These are phyloP conservation scores for Mortierella alpina DNA, from an alignment of 192 early-diverging fungal species.

Conservation along the genomic window DNA sequence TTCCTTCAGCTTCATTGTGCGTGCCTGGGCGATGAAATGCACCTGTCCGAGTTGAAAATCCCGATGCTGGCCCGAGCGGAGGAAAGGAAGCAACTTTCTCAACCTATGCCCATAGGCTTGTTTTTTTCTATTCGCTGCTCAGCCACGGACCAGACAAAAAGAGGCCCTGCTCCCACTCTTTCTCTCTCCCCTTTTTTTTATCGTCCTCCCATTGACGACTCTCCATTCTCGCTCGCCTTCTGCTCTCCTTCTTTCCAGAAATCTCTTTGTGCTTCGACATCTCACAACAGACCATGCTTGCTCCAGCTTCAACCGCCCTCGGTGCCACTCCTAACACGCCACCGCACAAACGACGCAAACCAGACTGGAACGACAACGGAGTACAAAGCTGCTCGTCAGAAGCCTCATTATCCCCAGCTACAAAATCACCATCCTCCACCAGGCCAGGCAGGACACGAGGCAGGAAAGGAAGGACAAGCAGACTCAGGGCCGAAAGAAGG, in stretches of 20 bases:
- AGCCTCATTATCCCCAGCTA: background rate
- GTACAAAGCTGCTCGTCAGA: background rate
- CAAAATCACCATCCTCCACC: background rate
- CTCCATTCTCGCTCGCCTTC: background rate
- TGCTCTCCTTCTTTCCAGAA: background rate
- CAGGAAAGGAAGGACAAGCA: slow-evolving; percentile 39
- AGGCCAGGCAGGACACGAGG: background rate
- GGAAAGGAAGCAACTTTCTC: too few species aligned
- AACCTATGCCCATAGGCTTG: too few species aligned
- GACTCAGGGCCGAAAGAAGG: slow-evolving; percentile 13
- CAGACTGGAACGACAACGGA: slow-evolving; percentile 20
- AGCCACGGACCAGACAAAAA: slow-evolving; percentile 17
- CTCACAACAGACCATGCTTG: slow-evolving; percentile 11
- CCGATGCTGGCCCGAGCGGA: background rate
- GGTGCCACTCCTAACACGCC: slow-evolving; percentile 10
- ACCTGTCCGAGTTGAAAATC: background rate
- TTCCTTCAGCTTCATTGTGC: slow-evolving; percentile 77
- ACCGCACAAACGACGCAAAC: slow-evolving; percentile 27
- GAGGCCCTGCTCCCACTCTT: too few species aligned
- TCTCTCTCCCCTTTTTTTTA: background rate
- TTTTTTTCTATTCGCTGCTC: background rate
- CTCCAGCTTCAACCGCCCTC: background rate
- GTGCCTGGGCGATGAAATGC: background rate
- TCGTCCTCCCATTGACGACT: background rate
- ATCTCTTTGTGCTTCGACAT: background rate